Evolutionary conservation across 202 grass and related monocot species (phyloP), one percentile per base, ranked within the genome.

Genomic region (Brachypodium distachyon): DNA sequence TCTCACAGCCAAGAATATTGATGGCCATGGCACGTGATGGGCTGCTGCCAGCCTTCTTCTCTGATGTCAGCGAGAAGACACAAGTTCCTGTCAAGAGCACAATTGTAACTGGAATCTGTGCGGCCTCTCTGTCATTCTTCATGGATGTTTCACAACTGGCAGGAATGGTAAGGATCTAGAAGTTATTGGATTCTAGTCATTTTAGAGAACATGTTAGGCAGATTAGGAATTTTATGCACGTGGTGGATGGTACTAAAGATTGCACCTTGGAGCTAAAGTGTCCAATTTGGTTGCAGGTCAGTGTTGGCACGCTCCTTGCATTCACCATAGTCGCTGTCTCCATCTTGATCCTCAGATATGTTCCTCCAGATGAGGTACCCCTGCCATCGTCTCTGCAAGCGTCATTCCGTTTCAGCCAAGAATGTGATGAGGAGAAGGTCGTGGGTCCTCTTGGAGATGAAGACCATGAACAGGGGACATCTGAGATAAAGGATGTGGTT

Each of bases 21-120:
- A 98, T 98, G 95, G 91, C 95, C 51, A 98, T 98, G 95, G 89
- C 95, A 25, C 87, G 95, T 64, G 95, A 98, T 72, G 95, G 95
- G 72, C 77, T 98, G 42, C 78, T 98, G 81, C 95, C 95, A 64
- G 33, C 88, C 48, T 97, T 94, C 89, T 97, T 97, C 77, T 90
- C 82, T 22, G 89, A 97, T 77, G 87, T 97, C 36, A 87, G 92
- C 68, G 50, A 61, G 16, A 82, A 29, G 21, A 88, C 95, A 55
- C 95, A 97, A 89, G 95, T 97, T 80, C 94, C 95, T 74, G 91
- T 97, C 48, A 97, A 97, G 84, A 88, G 95, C 74, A 94, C 95
- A 61, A 77, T 97, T 40, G 31, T 97, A 26, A 90, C 95, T 62
- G 91, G 95, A 73, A 86, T 97, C 70, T 88, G 85, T 12, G 91